Base-by-base conservation (phyloP, 2,329 filamentous ascomycete species). In the Dendryphion nanum region DNA sequence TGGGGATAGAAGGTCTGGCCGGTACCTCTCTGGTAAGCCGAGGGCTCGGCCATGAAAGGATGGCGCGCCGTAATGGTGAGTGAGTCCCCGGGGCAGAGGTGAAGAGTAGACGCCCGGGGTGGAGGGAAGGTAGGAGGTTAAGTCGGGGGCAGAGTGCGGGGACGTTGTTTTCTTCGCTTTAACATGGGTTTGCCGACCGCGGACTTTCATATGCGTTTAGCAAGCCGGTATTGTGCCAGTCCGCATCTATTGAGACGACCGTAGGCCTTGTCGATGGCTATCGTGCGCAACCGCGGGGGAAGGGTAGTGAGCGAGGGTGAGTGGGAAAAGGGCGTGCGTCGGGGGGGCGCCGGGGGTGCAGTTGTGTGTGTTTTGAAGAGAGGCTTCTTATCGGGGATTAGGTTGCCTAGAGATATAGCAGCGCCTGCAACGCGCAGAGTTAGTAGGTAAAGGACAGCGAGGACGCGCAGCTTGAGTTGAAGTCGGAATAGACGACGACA, bases 31-130 rank as follows among this genome's bases (percentile, higher is more conserved):
- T 73, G 68, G 72, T 81, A 81, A 69, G 74, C 74, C 71, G 78
- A 78, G 54, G 68, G 70, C 81, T 85, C 79, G 72, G 82, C 81
- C 79, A 83, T 82, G 74, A 79, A 82, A 76, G 64, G 66, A 49
- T 52, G 47, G 49, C 41, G 53, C 50, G 44, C 46, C 48, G 49
- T 42, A 40, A 45, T 43, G 37, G 44, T 37, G 36, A 36, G 46
- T 47, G 35, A 42, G 40, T 47, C 50, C 51, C 57, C 61, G 56
- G 54, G 55, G 55, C 51, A 46, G 54, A 50, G 45, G 53, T 50
- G 45, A 50, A 41, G 42, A 46, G 44, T 44, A 43, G 39, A 46
- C 40, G 54, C 49, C 50, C 47, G 44, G 56, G 42, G 49, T 45
- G 40, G 53, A 33, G 48, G 48, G 42, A 35, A 42, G 45, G 33